Base-by-base conservation (phyloP, 2,329 filamentous ascomycete genomes). In the Aspergillus floridensis region DNA sequence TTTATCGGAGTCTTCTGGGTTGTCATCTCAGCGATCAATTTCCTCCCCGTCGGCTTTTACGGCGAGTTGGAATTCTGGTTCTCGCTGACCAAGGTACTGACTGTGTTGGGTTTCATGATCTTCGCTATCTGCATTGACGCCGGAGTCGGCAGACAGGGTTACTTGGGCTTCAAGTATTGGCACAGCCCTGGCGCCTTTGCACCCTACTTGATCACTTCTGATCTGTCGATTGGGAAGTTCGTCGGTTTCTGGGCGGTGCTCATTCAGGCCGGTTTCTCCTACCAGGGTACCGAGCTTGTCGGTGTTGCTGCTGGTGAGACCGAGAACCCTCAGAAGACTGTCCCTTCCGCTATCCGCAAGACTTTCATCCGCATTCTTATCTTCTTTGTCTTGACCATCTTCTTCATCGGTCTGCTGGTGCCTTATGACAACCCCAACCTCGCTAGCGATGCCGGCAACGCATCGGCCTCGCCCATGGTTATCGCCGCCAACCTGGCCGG, bases 221-320 rank as follows among this genome's bases (percentile, higher is more conserved):
- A 77, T 0, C 84, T 84, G 1, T 61, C 71, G 2, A 83, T 80
- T 73, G 87, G 86, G 24, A 79, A 81, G 49, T 90, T 91, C 68
- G 78, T 90, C 7, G 84, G 84, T 10, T 85, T 85, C 65, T 87
- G 75, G 71, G 72, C 72, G 21, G 79, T 79, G 60, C 80, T 84
- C 60, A 68, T 74, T 24, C 68, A 72, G 47, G 74, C 76, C 1
- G 72, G 70, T 5, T 77, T 76, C 65, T 73, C 73, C 4, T 77
- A 74, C 56, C 69, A 70, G 72, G 90, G 89, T 48, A 85, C 88
- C 8, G 90, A 92, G 76, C 82, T 91, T 16, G 88, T 91, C 5
- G 89, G 86, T 59, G 85, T 93, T 51, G 88, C 87, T 16, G 89
- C 89, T 3, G 90, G 89, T 61, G 90, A 93, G 77, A 88, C 88